Conservation (phyloP, 1,139 yeast species). For the Kodamaea ohmeri region DNA sequence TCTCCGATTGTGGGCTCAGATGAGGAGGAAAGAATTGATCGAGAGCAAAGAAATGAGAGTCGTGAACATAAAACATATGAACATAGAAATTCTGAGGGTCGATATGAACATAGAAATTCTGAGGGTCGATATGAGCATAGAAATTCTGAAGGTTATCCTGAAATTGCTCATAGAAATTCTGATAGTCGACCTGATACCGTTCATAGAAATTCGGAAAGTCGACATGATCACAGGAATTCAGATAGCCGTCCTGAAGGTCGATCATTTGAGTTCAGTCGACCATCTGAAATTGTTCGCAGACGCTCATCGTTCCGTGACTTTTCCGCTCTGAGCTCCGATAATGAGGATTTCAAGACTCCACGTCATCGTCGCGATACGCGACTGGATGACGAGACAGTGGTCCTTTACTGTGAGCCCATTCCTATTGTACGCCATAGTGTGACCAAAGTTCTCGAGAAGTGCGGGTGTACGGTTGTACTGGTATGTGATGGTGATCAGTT, state of each 20-base stretch:
- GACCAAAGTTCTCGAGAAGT: conserved; percentile 58
- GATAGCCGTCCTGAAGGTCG: neutral
- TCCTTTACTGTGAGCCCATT: conserved; percentile 81
- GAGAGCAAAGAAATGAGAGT: neutral
- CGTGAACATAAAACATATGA: neutral
- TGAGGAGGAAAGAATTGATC: neutral
- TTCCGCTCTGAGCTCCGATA: conserved; percentile 69
- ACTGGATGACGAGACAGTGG: conserved; percentile 52
- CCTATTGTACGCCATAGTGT: conserved; percentile 76
- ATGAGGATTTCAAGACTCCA: conserved; percentile 61
- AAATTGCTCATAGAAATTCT: neutral
- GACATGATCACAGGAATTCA: neutral
- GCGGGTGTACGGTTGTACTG: conserved; percentile 81
- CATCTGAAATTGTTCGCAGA: no score
- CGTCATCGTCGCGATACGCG: no score
- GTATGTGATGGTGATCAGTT: conserved; percentile 81
- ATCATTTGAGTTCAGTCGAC: no score
- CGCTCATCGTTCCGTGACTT: conserved; percentile 40
- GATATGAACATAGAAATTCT: neutral
- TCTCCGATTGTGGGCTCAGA: no score
- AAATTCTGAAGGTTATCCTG: no score
- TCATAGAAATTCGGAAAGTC: neutral
- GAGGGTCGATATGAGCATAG: neutral
- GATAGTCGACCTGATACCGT: neutral
- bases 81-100: neutral